Evolutionary conservation across 2,329 filamentous ascomycete genomes (phyloP).

Genomic region (Talaromyces sp.): DNA sequence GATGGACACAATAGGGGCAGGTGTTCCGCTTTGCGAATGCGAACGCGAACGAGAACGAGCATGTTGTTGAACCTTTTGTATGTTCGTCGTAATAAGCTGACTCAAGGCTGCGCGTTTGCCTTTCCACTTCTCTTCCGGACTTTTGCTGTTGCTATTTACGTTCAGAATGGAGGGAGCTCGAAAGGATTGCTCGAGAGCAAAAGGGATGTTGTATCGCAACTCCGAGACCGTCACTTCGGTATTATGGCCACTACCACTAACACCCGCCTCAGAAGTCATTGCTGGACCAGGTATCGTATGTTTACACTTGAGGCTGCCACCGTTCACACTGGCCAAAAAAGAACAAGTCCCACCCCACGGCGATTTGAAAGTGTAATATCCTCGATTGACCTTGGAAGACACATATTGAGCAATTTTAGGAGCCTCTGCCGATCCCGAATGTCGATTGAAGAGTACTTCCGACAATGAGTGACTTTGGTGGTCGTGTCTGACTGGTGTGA

Average conservation of each 20-base stretch:
- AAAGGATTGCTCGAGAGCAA: constrained; percentile 33
- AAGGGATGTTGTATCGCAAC: constrained; percentile 80
- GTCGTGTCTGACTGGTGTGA: constrained; percentile 13
- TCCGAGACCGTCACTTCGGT: constrained; percentile 66
- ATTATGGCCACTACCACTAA: neutral
- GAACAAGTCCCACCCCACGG: constrained; percentile 87
- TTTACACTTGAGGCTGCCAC: constrained; percentile 70
- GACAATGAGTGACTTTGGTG: neutral
- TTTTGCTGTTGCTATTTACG: constrained; percentile 13
- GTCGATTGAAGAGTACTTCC: constrained; percentile 11
- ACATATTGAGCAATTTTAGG: constrained; percentile 8
- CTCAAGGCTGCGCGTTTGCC: constrained; percentile 25
- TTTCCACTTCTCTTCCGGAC: constrained; percentile 21
- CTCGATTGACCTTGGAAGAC: constrained; percentile 34
- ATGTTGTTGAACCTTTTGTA: constrained; percentile 18
- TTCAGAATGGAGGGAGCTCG: constrained; percentile 24
- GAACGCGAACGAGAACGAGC: constrained; percentile 15
- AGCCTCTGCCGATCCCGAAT: constrained; percentile 8
- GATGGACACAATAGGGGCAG: constrained; percentile 25
- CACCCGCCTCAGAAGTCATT: constrained; percentile 19
- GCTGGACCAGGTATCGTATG: constrained; percentile 57
- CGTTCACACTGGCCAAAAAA: constrained; percentile 74
- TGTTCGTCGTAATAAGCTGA: constrained; percentile 16
- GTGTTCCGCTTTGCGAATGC: constrained; percentile 1
- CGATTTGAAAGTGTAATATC: constrained; percentile 70